phyloP scores from a whole-genome alignment of 331 rosid species.

The Stylosanthes scabra region DNA sequence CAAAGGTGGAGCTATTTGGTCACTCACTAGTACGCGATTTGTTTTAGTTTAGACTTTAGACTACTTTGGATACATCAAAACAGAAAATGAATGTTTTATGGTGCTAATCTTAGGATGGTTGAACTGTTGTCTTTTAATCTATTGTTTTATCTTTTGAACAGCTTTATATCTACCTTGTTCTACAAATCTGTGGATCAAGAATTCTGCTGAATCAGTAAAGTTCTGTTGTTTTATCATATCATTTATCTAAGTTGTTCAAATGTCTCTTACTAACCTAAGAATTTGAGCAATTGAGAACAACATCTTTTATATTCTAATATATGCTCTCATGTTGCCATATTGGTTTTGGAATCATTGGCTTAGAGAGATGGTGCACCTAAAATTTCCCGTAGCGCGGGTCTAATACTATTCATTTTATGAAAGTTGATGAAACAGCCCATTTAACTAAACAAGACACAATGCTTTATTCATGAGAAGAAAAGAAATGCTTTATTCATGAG shows the following conservation, averaged over 20 bases:
- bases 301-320: too few species aligned
- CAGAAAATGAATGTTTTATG: background rate
- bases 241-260: background rate
- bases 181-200: background rate
- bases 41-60: constrained; percentile 13
- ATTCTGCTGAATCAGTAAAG: background rate
- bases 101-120: background rate
- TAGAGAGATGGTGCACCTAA: constrained; percentile 67
- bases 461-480: too few species aligned
- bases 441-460: too few species aligned
- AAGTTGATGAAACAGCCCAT: too few species aligned
- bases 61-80: too few species aligned
- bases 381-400: constrained; percentile 63
- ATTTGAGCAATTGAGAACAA: too few species aligned
- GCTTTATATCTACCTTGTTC: background rate
- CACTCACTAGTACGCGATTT: constrained; percentile 25
- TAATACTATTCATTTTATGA: too few species aligned
- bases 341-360: too few species aligned
- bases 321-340: constrained; percentile 53
- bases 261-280: too few species aligned
- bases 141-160: background rate
- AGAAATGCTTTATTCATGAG: too few species aligned
- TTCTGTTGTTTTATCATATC: background rate
- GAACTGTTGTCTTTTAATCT: background rate
- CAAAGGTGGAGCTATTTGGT: background rate